A percentile compares a stretch with the other conserved stretches of the same genome.
Conservation (phyloP, 2,329 filamentous ascomycete species). For the Botrytis galanthina region DNA sequence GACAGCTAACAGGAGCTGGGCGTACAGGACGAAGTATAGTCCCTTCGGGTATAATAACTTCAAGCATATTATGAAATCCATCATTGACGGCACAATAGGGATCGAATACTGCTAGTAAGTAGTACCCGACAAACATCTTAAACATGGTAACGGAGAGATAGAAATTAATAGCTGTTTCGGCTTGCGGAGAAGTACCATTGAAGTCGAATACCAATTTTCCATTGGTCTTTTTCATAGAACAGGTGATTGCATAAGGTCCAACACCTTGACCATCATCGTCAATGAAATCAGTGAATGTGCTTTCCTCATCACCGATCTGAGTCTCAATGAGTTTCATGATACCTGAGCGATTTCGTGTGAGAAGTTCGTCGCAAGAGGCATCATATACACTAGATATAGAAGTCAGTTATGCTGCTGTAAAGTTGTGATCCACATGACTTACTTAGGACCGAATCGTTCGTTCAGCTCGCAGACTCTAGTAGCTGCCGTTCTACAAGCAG, state of each 20-base stretch:
- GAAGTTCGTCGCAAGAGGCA: conserved; percentile 11
- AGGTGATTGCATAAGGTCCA: conserved; percentile 8
- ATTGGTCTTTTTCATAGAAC: conserved; percentile 4
- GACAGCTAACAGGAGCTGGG: background rate
- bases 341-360: background rate
- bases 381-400: background rate
- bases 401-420: background rate
- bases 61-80: conserved; percentile 7
- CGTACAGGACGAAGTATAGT: conserved; percentile 5
- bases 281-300: background rate
- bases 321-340: conserved; percentile 11
- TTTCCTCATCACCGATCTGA: conserved; percentile 8
- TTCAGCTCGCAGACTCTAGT: conserved; percentile 8
- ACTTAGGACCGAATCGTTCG: conserved; percentile 14
- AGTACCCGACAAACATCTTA: conserved; percentile 14
- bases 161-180: conserved; percentile 15
- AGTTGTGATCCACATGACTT: background rate
- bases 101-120: conserved; percentile 4
- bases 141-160: conserved; percentile 13
- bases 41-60: conserved; percentile 9
- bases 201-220: conserved; percentile 11
- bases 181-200: conserved; percentile 9
- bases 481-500: conserved; percentile 10
- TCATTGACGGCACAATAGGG: conserved; percentile 1
- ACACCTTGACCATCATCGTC: conserved; percentile 12